Evolutionary conservation across 2,329 filamentous ascomycete genomes (phyloP).

Genomic region (Trichoderma sp.): DNA sequence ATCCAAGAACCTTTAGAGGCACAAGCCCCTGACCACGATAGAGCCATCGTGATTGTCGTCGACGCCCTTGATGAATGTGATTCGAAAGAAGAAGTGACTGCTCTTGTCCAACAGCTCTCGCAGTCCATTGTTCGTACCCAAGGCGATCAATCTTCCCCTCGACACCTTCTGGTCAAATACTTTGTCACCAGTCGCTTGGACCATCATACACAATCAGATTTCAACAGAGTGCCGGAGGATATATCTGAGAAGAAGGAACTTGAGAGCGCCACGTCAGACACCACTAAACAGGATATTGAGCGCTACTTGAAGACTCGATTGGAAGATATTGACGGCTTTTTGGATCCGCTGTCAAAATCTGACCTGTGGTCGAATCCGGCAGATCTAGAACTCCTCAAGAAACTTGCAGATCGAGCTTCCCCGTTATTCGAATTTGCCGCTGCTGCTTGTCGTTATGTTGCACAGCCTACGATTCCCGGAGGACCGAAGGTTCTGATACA

Average conservation of each 20-base stretch:
- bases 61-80: slow-evolving; percentile 40
- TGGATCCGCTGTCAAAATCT: background rate
- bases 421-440: slow-evolving; percentile 34
- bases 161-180: slow-evolving; percentile 35
- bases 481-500: slow-evolving; percentile 32
- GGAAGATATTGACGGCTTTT: background rate
- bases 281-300: slow-evolving; percentile 37
- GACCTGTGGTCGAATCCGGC: background rate
- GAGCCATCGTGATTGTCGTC: slow-evolving; percentile 38
- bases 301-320: background rate
- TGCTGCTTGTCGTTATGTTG: slow-evolving; percentile 33
- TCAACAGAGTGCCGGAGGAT: slow-evolving; percentile 30
- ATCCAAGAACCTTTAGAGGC: slow-evolving; percentile 22
- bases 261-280: background rate
- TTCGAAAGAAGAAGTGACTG: slow-evolving; percentile 35
- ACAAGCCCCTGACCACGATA: fast-evolving
- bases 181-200: slow-evolving; percentile 47
- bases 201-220: slow-evolving; percentile 39
- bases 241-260: background rate
- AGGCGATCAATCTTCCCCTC: fast-evolving
- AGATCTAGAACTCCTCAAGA: background rate
- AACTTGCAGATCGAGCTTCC: slow-evolving; percentile 20
- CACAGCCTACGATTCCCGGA: background rate
- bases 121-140: background rate
- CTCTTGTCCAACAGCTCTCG: slow-evolving; percentile 35